Evolutionary conservation across 169 alveolate genomes (phyloP), one percentile per base, ranked within the genome.

Genomic region (Pseudocohnilembus persalinus): DNA sequence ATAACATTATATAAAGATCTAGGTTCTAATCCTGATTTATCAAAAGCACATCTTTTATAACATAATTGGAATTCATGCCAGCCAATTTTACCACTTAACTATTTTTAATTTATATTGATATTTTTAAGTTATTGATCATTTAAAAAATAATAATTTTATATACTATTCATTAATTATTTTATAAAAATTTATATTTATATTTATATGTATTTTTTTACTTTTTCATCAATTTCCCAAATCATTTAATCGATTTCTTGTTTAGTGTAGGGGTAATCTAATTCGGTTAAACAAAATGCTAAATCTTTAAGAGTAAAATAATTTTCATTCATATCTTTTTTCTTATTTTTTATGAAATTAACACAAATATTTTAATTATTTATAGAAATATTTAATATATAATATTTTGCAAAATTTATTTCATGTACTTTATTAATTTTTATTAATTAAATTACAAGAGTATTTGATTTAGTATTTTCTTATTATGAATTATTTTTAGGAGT

Each of bases 161-260:
- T n/a, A n/a, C n/a, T n/a, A n/a, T n/a, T n/a, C n/a, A n/a, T n/a
- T n/a, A n/a, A n/a, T n/a, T n/a, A n/a, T n/a, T n/a, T n/a, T n/a
- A n/a, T n/a, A 11, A 20, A 20, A 49, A 49, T 11, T 11, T 11
- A 49, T 4, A 49, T 11, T 49, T 11, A 49, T 11, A 11, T 49
- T 11, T 49, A 11, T 49, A 49, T 49, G 68, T 49, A 49, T 49
- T 49, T 11, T 49, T 4, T 4, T 49, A 49, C 68, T 88, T 97
- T 98, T 76, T 97, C 98, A 91, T 97, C 99, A 1, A 97, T 98
- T 89, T 97, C 99, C 98, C 97, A 96, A 25, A 94, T 88, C 96
- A 96, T 92, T 82, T 92, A 88, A 84, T 94, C 93, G 31, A 94
- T 90, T 90, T 96, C 96, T 77, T 91, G 88, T 76, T 88, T 84